These are phyloP conservation scores for Terana coerulea DNA, from an alignment of 768 basidiomycete genomes.

Conservation along the genomic window DNA sequence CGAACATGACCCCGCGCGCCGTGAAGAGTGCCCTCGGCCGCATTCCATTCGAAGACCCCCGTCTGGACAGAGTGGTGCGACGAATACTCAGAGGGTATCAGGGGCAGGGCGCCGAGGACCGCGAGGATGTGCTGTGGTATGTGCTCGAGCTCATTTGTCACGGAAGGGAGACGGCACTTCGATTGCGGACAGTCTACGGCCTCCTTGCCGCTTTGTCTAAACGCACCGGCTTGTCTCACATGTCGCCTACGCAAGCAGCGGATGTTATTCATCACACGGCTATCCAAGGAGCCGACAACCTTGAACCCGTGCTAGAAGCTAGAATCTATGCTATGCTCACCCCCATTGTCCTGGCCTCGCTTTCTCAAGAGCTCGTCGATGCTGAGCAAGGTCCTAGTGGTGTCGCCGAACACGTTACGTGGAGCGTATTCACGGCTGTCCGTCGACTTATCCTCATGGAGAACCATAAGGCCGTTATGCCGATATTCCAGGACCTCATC, in stretches of 20 bases:
- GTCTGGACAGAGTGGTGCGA: too few species aligned
- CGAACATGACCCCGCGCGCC: too few species aligned
- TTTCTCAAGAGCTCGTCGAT: not conserved
- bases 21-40: too few species aligned
- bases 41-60: too few species aligned
- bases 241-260: not conserved
- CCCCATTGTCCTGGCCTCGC: not conserved
- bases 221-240: not conserved
- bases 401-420: slow-evolving; percentile 27
- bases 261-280: not conserved
- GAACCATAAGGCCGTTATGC: slow-evolving; percentile 35
- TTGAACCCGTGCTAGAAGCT: not conserved
- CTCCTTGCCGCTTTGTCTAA: not conserved
- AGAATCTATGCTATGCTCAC: not conserved
- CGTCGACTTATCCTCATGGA: slow-evolving; percentile 36
- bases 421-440: slow-evolving; percentile 40
- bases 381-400: not conserved
- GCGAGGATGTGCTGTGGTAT: too few species aligned
- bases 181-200: not conserved
- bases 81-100: too few species aligned
- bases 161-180: too few species aligned
- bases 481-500: slow-evolving; percentile 48
- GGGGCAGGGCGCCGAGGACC: too few species aligned
- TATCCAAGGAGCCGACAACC: not conserved
- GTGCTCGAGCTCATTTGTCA: too few species aligned